phyloP scores from a whole-genome alignment of 2,329 filamentous ascomycete species.

The Myriosclerotinia curreyana region DNA sequence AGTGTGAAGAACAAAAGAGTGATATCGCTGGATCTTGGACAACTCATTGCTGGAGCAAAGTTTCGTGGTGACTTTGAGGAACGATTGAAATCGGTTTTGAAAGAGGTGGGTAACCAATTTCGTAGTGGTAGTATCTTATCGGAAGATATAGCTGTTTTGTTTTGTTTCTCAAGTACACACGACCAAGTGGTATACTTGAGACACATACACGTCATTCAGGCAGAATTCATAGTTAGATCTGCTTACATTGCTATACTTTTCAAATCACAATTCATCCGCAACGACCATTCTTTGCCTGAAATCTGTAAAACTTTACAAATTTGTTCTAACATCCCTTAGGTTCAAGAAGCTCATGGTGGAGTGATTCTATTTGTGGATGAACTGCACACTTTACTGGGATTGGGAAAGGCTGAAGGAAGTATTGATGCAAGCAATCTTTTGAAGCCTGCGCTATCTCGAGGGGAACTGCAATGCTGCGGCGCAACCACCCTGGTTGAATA shows the following conservation, averaged over 20 bases:
- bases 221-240: conserved; percentile 15
- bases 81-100: conserved; percentile 82
- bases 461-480: conserved; percentile 82
- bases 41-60: conserved; percentile 91
- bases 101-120: conserved; percentile 54
- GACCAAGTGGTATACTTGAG: conserved; percentile 14
- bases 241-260: conserved; percentile 7
- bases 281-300: conserved; percentile 1
- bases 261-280: neutral
- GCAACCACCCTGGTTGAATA: conserved; percentile 94
- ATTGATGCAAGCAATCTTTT: conserved; percentile 95
- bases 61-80: conserved; percentile 97
- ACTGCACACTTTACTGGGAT: conserved; percentile 82
- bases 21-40: conserved; percentile 81
- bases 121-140: neutral
- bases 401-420: conserved; percentile 93
- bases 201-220: neutral
- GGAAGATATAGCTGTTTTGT: neutral
- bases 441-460: conserved; percentile 88
- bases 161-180: neutral
- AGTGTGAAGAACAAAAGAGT: conserved; percentile 94
- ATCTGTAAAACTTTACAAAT: neutral
- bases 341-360: conserved; percentile 76
- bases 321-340: conserved; percentile 17
- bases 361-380: conserved; percentile 97